Base-by-base conservation (phyloP, 306 rosid species). In the Fragaria vesca region DNA sequence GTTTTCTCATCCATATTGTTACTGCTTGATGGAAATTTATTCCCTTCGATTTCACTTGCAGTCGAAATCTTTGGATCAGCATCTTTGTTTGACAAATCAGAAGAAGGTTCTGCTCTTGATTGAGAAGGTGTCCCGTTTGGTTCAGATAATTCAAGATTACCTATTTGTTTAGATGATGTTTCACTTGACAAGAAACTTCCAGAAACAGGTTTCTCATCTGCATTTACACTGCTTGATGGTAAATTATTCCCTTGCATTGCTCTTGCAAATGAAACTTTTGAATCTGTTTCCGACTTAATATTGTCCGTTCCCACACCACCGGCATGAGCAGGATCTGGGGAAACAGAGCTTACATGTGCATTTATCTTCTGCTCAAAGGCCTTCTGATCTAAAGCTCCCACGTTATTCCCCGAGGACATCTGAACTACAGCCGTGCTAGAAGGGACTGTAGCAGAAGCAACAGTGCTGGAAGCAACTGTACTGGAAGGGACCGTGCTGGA, bases 321-420 rank as follows among this genome's bases (percentile, higher is more conserved):
- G 34, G 79, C 76, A 78, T 79, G 79, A 77, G 74, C 61, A 20
- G 75, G 70, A 77, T 45, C 77, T 72, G 71, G 91, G 68, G 74
- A 68, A 77, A 66, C 89, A 73, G 90, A 74, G 84, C 84, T 80
- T 71, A 84, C 93, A 84, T 87, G 87, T 82, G 87, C 69, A 42
- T 87, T 71, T 36, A 84, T 65, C 58, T 73, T 82, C 79, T 75
- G 91, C 70, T 74, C 85, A 89, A 63, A 80, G 83, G 69, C 85
- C 80, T 86, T 93, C 54, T 81, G 84, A 77, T 90, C 94, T 74
- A 84, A 60, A 66, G 45, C 80, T 80, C 80, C 96, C 61, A 73
- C 74, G 82, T 89, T 92, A 87, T 89, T 95, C 82, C 90, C 96
- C 38, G 82, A 83, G 68, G 89, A 82, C 55, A 84, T 76, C 63